Conservation (phyloP, 805 yeast genomes). For the Zygoascus bituminiphila region DNA sequence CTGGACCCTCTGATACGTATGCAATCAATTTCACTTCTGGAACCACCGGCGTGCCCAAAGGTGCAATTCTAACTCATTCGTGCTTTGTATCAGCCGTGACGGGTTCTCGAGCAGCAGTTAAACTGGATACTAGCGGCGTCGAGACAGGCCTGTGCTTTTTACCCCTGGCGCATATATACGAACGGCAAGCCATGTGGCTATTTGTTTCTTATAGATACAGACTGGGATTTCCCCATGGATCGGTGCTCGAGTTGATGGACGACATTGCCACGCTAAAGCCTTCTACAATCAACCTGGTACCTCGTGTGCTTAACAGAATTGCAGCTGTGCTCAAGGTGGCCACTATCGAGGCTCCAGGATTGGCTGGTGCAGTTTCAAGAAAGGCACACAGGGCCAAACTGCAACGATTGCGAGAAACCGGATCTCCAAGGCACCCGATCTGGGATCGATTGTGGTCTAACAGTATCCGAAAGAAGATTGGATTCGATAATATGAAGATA, state of each 20-base stretch:
- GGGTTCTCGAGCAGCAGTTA: conserved; percentile 19
- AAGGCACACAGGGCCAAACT: conserved; percentile 37
- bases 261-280: conserved; percentile 52
- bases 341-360: conserved; percentile 37
- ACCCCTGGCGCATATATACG: conserved; percentile 54
- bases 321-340: conserved; percentile 52
- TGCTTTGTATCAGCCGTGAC: conserved; percentile 31
- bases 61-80: conserved; percentile 52
- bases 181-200: conserved; percentile 40
- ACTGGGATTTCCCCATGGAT: conserved; percentile 48
- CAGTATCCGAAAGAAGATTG: conserved; percentile 40
- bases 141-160: conserved; percentile 27
- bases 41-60: conserved; percentile 72
- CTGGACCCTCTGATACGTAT: conserved; percentile 44
- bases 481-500: conserved; percentile 37
- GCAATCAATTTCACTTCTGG: conserved; percentile 70
- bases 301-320: conserved; percentile 53
- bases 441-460: conserved; percentile 34
- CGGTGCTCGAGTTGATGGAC: conserved; percentile 47
- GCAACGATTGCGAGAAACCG: conserved; percentile 28
- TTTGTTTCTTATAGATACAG: conserved; percentile 41
- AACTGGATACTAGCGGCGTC: conserved; percentile 18
- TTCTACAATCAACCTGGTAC: conserved; percentile 47
- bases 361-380: conserved; percentile 35
- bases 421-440: conserved; percentile 31